Evolutionary conservation across 371 early-diverging fungal species (phyloP), one percentile per base, ranked within the genome.

Genomic region (Gilbertella persicaria): DNA sequence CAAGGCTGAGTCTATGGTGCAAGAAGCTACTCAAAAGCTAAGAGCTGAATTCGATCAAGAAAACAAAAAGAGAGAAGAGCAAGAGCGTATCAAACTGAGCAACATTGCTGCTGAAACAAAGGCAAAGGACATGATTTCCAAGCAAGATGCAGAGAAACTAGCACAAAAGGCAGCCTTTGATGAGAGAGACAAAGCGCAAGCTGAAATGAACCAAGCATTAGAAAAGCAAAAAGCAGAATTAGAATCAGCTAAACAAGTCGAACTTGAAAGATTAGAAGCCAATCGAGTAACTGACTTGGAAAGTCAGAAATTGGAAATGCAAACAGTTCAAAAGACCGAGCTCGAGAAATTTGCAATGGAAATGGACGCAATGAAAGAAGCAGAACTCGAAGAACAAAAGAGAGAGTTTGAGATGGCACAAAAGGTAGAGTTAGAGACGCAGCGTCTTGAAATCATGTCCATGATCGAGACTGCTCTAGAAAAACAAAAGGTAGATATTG

Each of bases 131-230:
- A 43, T 60, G 49, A 39, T 53, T 4, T 24, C 49, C 4, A 53
- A 56, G n/a, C 33, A 49, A 40, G 52, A 45, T 25, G 60, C 48
- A 9, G 49, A 52, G 6, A 23, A 47, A 6, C 14, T 59, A 23
- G 47, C 35, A 7, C 30, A 43, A 16, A 16, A 46, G 33, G 52
- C 53, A 20, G 39, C 43, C 2, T 21, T 33, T 9, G 45, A 25
- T 12, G 46, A 58, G 36, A 29, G 51, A 46, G 19, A 8, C 10
- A 58, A 50, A 46, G 39, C 26, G 13, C 42, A 42, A 28, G 4
- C 48, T 40, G 30, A 51, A 13, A 30, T 40, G 9, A 19, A 41
- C 2, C n/a, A 28, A 28, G 48, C 49, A 10, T 37, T 56, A 13
- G 45, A 56, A 10, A 56, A 44, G 39, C 57, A 56, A 37, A 49